phyloP scores from a whole-genome alignment of 495 filamentous ascomycete species.

The Aspergillus mulundensis region DNA sequence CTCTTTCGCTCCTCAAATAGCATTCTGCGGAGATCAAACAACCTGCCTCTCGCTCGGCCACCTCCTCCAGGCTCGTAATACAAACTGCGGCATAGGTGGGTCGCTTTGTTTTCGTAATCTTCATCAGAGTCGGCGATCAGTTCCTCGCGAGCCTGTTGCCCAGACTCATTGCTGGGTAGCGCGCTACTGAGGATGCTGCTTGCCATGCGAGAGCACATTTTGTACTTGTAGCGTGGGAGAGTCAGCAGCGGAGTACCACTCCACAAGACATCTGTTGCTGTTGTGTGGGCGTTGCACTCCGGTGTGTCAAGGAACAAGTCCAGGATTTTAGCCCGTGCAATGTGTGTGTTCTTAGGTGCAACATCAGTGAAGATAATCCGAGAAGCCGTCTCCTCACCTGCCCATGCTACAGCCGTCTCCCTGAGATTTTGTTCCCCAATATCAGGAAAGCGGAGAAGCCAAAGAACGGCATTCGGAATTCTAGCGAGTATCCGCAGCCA shows the following conservation, averaged over 20 bases:
- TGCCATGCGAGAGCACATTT: conserved; percentile 99
- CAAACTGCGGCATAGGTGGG: conserved; percentile 64
- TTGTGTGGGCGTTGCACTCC: conserved; percentile 98
- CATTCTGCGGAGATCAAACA: conserved; percentile 72
- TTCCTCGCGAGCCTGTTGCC: conserved; percentile 63
- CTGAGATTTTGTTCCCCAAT: conserved; percentile 82
- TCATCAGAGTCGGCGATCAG: conserved; percentile 74
- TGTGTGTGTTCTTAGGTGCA: conserved; percentile 91
- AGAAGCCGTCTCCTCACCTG: conserved; percentile 78
- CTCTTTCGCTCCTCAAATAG: conserved; percentile 78
- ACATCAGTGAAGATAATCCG: conserved; percentile 96
- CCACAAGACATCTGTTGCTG: conserved; percentile 94
- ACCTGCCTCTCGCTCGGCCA: conserved; percentile 59
- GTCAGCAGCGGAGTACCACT: conserved; percentile 91
- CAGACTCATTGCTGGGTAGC: conserved; percentile 64
- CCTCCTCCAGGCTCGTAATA: conserved; percentile 52
- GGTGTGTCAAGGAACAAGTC: conserved; percentile 97
- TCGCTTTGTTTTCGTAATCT: conserved; percentile 78
- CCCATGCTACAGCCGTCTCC: conserved; percentile 77
- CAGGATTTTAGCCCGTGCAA: conserved; percentile 82
- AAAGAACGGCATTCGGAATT: conserved; percentile 84
- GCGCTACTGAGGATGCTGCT: conserved; percentile 90
- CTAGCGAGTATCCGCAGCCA: conserved; percentile 92
- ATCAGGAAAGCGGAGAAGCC: conserved; percentile 95
- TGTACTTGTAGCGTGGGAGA: conserved; percentile 89